Percentiles rank a stretch among this genome's conserved stretches.
Conservation (phyloP, 2,329 filamentous ascomycete genomes). For the Onygenales sp. region DNA sequence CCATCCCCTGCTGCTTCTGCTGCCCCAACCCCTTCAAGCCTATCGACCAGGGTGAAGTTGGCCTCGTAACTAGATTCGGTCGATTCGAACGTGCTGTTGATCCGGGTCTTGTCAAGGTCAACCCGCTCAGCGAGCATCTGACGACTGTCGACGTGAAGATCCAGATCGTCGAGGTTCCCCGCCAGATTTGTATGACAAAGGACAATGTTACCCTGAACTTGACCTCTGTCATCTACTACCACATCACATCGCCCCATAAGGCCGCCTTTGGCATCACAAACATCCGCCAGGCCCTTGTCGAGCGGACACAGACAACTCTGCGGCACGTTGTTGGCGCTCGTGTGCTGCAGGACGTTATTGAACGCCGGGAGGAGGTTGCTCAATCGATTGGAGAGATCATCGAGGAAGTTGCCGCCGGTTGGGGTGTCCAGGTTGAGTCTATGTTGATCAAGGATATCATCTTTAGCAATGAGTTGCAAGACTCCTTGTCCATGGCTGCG, state of each 20-base stretch:
- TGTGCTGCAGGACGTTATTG: slow-evolving; percentile 94
- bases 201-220: slow-evolving; percentile 93
- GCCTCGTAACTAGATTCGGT: slow-evolving; percentile 91
- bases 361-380: slow-evolving; percentile 93
- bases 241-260: slow-evolving; percentile 91
- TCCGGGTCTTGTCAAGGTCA: slow-evolving; percentile 93
- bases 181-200: slow-evolving; percentile 98
- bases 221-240: slow-evolving; percentile 98
- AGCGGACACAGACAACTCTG: slow-evolving; percentile 95
- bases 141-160: slow-evolving; percentile 98
- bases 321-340: slow-evolving; percentile 94
- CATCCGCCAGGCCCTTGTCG: slow-evolving; percentile 88
- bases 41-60: slow-evolving; percentile 87
- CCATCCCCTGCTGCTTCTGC: slow-evolving; percentile 80
- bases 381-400: slow-evolving; percentile 95
- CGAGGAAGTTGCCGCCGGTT: slow-evolving; percentile 84
- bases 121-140: slow-evolving; percentile 82
- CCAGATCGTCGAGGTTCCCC: slow-evolving; percentile 90
- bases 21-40: slow-evolving; percentile 95
- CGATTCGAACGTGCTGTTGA: slow-evolving; percentile 90
- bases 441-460: slow-evolving; percentile 99
- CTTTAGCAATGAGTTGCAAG: slow-evolving; percentile 90
- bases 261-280: slow-evolving; percentile 94
- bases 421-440: slow-evolving; percentile 93
- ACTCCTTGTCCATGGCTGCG: slow-evolving; percentile 93